phyloP scores from a whole-genome alignment of 768 basidiomycete genomes.

The Pisolithus microcarpus region DNA sequence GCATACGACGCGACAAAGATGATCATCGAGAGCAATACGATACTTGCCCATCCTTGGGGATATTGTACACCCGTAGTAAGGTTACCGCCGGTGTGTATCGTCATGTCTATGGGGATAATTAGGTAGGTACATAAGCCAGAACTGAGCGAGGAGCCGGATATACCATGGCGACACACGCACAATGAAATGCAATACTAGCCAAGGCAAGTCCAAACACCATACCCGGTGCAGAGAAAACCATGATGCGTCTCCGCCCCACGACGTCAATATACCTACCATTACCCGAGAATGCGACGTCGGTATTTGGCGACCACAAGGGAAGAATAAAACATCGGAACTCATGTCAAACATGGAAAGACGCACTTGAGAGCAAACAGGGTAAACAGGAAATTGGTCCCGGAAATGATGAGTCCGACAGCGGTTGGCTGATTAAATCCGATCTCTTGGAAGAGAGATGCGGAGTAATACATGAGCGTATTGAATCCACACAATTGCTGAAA shows the following conservation, averaged over 20 bases:
- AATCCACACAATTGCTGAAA: constrained; percentile 82
- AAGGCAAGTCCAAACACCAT: constrained; percentile 63
- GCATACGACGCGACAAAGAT: constrained; percentile 79
- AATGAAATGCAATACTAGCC: constrained; percentile 59
- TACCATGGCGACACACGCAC: constrained; percentile 36
- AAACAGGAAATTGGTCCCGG: constrained; percentile 73
- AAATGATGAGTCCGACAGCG: constrained; percentile 71
- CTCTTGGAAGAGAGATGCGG: constrained; percentile 70
- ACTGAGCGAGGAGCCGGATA: not conserved
- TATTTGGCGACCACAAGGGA: no score
- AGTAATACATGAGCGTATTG: constrained; percentile 73
- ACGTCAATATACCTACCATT: constrained; percentile 46
- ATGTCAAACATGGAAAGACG: not conserved
- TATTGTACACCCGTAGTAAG: constrained; percentile 56
- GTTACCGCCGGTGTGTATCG: constrained; percentile 49
- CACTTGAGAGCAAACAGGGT: constrained; percentile 68
- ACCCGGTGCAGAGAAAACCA: constrained; percentile 63
- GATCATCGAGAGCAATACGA: constrained; percentile 77
- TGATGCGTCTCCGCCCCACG: constrained; percentile 62
- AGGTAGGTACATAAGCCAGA: no score
- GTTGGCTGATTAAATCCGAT: constrained; percentile 81
- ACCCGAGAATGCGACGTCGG: not conserved
- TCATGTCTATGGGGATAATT: constrained; percentile 41
- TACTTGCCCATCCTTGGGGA: constrained; percentile 52
- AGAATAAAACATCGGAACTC: no score